Evolutionary conservation across 2,329 filamentous ascomycete genomes (phyloP).

Genomic region (Clonostachys byssicola): DNA sequence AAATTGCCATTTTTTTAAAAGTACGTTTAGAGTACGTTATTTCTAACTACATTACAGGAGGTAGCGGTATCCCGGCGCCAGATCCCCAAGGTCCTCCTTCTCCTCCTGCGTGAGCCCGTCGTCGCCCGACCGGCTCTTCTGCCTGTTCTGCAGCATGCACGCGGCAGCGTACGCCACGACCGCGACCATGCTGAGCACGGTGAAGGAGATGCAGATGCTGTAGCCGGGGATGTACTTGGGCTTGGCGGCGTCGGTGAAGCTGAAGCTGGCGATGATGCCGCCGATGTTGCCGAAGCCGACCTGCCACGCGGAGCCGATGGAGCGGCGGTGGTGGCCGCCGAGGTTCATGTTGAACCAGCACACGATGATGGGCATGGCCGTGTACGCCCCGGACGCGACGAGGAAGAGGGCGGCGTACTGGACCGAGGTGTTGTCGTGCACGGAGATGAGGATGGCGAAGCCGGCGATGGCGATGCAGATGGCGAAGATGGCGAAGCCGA

Average conservation of each 20-base stretch:
- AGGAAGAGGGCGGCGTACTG: conserved; percentile 82
- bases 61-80: conserved; percentile 58
- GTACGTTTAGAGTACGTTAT: too few species aligned
- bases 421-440: conserved; percentile 62
- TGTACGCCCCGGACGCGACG: conserved; percentile 74
- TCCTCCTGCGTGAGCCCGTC: conserved; percentile 55
- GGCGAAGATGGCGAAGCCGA: conserved; percentile 66
- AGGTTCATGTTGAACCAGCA: conserved; percentile 84
- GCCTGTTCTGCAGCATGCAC: conserved; percentile 57
- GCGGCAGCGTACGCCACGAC: conserved; percentile 57
- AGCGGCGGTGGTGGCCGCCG: conserved; percentile 65
- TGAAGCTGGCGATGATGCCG: conserved; percentile 72
- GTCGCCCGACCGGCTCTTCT: conserved; percentile 31
- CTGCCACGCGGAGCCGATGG: conserved; percentile 72
- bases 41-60: conserved; percentile 30
- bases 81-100: conserved; percentile 56
- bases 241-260: conserved; percentile 62
- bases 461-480: conserved; percentile 71
- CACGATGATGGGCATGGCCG: conserved; percentile 83
- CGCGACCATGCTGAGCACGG: conserved; percentile 59
- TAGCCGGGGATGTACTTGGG: conserved; percentile 71
- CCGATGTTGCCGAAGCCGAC: conserved; percentile 77
- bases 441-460: conserved; percentile 68
- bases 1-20: too few species aligned
- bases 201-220: conserved; percentile 71